A percentile compares a stretch with the other conserved stretches of the same genome.
Evolutionary conservation across 345 rosid species (phyloP).

Genomic region (Ceriops decandra): DNA sequence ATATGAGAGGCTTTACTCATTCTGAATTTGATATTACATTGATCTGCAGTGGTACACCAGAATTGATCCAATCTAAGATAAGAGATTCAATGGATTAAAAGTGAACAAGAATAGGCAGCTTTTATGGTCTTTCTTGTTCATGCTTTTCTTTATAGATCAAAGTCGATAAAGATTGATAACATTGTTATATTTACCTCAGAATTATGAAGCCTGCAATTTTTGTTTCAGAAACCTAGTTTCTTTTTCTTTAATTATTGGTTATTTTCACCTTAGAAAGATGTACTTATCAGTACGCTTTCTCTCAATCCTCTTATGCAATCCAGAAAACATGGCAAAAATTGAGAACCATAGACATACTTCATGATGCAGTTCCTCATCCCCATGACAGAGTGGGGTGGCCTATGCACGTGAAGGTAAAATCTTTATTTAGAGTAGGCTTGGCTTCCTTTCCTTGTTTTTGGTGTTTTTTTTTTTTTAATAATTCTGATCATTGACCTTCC

Average conservation of each 20-base stretch:
- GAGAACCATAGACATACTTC: constrained; percentile 51
- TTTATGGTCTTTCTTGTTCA: background rate
- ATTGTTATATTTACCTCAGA: background rate
- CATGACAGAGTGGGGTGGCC: constrained; percentile 62
- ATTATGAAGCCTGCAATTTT: background rate
- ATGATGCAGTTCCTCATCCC: constrained; percentile 84
- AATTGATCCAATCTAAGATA: background rate
- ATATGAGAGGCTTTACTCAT: background rate
- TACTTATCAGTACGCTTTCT: background rate
- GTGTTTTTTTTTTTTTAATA: no score
- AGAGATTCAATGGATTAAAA: background rate
- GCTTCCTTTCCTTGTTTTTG: no score
- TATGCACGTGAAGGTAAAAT: constrained; percentile 70
- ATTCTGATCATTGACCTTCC: no score
- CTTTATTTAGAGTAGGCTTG: background rate
- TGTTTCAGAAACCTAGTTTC: background rate
- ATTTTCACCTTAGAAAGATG: constrained; percentile 1
- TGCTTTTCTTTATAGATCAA: no score
- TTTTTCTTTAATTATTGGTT: constrained; percentile 1
- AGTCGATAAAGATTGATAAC: background rate
- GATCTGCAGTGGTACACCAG: background rate
- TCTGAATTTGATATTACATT: constrained; percentile 2
- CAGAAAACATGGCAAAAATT: constrained; percentile 92
- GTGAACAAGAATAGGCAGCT: background rate
- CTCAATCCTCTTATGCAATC: background rate